phyloP scores from a whole-genome alignment of 441 rosid genomes.

The Monsonia emarginata region DNA sequence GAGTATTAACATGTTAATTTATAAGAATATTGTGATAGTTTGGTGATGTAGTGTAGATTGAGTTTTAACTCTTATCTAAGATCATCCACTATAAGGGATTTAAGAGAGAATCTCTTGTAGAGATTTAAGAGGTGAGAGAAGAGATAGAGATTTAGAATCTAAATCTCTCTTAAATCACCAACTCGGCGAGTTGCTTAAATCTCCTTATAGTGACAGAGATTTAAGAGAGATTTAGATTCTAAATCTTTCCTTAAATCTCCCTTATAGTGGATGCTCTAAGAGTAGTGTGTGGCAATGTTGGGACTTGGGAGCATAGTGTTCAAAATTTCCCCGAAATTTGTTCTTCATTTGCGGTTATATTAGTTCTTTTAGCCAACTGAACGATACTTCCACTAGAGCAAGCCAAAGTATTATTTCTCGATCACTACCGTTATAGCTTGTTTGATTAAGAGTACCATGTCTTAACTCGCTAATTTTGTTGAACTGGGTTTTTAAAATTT shows the following conservation, averaged over 20 bases:
- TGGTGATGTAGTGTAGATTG: neutral
- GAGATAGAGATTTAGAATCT: too few relatives aligned
- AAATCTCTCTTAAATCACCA: too few relatives aligned
- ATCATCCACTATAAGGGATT: too few relatives aligned
- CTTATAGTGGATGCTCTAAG: too few relatives aligned
- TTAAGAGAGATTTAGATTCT: too few relatives aligned
- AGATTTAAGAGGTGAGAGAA: too few relatives aligned
- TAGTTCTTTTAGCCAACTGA: neutral
- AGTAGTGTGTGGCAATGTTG: neutral
- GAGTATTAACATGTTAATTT: neutral
- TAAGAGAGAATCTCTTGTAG: too few relatives aligned
- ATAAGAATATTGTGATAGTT: neutral
- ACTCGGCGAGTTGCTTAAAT: too few relatives aligned
- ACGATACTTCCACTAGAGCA: neutral
- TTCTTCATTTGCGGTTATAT: neutral
- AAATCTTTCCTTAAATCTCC: too few relatives aligned
- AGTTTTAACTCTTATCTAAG: neutral
- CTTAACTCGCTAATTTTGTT: neutral
- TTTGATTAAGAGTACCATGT: neutral
- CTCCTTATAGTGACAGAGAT: too few relatives aligned
- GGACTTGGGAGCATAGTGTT: neutral
- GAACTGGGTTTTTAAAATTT: conserved; percentile 11
- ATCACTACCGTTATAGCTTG: neutral
- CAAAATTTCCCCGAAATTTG: neutral
- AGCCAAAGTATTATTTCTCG: neutral